phyloP scores from a whole-genome alignment of 345 rosid genomes.

The Erysimum cheiranthoides region DNA sequence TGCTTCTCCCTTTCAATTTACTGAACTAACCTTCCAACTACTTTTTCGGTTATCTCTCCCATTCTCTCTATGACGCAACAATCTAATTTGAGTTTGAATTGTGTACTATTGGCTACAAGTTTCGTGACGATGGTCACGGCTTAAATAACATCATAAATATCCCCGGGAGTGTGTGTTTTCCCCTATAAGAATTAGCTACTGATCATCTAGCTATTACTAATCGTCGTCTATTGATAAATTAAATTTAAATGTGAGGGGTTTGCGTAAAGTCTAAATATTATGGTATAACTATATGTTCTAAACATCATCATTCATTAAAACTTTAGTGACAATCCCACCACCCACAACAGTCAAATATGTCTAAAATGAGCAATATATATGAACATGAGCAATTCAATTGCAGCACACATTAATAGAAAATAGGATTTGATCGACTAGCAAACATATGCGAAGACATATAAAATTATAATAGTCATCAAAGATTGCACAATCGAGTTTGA shows the following conservation, averaged over 20 bases:
- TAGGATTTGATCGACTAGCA: background rate
- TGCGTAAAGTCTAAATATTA: background rate
- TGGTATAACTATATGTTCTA: background rate
- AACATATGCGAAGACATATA: background rate
- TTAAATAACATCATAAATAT: conserved; percentile 20
- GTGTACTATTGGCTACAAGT: conserved; percentile 27
- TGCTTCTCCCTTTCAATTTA: conserved; percentile 31
- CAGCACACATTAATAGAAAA: too few species aligned
- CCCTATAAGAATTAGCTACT: background rate
- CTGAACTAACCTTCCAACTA: conserved; percentile 45
- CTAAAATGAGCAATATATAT: too few species aligned
- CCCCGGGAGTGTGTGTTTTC: background rate
- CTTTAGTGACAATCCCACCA: too few species aligned
- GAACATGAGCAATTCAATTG: too few species aligned
- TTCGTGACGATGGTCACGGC: conserved; percentile 17
- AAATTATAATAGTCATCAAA: background rate
- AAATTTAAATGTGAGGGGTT: background rate
- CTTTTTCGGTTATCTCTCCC: conserved; percentile 34
- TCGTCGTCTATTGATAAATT: background rate
- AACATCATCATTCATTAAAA: too few species aligned
- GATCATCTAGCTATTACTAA: background rate
- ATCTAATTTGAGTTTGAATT: conserved; percentile 13
- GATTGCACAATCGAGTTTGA: background rate
- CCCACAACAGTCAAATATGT: too few species aligned
- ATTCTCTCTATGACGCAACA: conserved; percentile 22